Conservation (phyloP, 768 basidiomycete species). For the Harrya chromipes region DNA sequence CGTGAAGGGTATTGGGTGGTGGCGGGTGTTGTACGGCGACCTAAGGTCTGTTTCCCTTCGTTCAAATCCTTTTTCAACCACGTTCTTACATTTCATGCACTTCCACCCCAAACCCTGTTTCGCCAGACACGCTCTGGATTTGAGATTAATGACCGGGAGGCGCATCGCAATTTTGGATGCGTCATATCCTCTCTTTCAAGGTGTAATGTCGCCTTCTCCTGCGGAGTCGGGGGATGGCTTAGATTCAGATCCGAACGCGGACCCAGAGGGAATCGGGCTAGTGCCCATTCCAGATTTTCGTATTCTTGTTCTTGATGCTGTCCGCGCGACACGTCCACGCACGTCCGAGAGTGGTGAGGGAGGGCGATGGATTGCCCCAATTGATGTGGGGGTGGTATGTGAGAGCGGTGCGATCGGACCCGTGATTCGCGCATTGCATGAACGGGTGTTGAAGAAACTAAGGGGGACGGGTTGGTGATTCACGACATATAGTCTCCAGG, state of each 20-base stretch:
- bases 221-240: no score
- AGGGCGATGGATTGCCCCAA: conserved; percentile 45
- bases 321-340: conserved; percentile 34
- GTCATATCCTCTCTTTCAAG: conserved; percentile 54
- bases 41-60: conserved; percentile 44
- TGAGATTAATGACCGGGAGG: conserved; percentile 66
- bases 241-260: no score
- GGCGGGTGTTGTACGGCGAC: conserved; percentile 68
- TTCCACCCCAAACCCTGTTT: neutral
- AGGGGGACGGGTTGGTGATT: conserved; percentile 16
- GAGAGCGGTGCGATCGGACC: conserved; percentile 44
- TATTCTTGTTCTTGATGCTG: conserved; percentile 46
- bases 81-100: neutral
- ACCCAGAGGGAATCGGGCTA: conserved; percentile 40
- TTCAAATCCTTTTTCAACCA: neutral
- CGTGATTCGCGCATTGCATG: conserved; percentile 49
- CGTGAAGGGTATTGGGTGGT: conserved; percentile 82
- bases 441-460: conserved; percentile 38
- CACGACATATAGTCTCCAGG: no score
- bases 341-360: conserved; percentile 1
- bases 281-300: conserved; percentile 61
- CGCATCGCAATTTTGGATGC: conserved; percentile 74
- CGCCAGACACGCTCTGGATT: conserved; percentile 71
- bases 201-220: neutral
- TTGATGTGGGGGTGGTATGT: conserved; percentile 66